Conservation (phyloP, 1,284 basidiomycete genomes). For the Cutaneotrichosporon sp. region DNA sequence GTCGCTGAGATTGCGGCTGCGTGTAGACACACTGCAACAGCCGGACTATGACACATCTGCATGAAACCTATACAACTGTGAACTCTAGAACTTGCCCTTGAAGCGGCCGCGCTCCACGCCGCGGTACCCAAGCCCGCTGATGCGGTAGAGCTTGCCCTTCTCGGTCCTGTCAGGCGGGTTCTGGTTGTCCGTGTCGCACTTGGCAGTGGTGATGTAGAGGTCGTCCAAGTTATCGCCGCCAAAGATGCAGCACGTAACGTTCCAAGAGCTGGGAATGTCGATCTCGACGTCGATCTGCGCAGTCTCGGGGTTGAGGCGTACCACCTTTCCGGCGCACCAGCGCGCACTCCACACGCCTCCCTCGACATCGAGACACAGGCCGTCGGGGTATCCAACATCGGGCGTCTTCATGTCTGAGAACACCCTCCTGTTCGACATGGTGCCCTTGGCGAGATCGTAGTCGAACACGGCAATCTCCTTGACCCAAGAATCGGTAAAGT, state of each 20-base stretch:
- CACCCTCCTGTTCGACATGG: constrained; percentile 18
- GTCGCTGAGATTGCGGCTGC: too few relatives aligned
- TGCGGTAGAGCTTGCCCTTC: constrained; percentile 31
- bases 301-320: constrained; percentile 20
- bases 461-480: constrained; percentile 29
- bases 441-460: constrained; percentile 26
- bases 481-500: constrained; percentile 32
- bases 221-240: constrained; percentile 35
- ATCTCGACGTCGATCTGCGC: constrained; percentile 25
- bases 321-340: constrained; percentile 28
- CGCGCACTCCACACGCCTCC: constrained; percentile 31
- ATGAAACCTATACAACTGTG: not conserved
- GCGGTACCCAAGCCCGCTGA: constrained; percentile 28
- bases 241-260: constrained; percentile 34
- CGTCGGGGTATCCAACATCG: constrained; percentile 25
- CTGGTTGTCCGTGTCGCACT: constrained; percentile 20
- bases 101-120: constrained; percentile 34
- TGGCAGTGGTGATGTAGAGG: constrained; percentile 35
- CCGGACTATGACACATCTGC: not conserved
- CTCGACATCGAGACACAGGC: constrained; percentile 28
- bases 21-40: too few relatives aligned
- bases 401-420: constrained; percentile 18
- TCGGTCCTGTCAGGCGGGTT: constrained; percentile 22
- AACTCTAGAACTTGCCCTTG: constrained; percentile 9
- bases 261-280: constrained; percentile 28